Evolutionary conservation across 2,329 filamentous ascomycete genomes (phyloP), one percentile per base, ranked within the genome.

Genomic region (Fusarium fracticaudum): DNA sequence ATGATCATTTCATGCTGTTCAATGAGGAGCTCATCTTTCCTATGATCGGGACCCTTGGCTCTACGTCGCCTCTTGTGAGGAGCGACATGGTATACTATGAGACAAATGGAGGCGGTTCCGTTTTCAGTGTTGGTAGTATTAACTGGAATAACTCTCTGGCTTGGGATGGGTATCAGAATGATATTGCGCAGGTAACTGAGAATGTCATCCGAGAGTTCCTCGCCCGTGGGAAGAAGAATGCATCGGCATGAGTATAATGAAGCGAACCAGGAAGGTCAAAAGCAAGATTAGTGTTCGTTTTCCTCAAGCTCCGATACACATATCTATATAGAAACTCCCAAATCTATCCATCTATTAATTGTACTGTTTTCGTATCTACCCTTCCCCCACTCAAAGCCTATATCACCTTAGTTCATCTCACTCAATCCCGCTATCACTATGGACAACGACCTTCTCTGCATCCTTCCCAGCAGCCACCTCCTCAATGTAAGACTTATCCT

Each of bases 401-500:
- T 47, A 3, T 4, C n/a, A 3, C 8, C 6, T 22, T 0, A 2
- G 6, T 37, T 11, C 10, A 37, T 57, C 20, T 38, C 24, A 57
- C 60, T 62, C 50, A 29, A 20, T 15, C 12, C 31, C 33, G 4
- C 50, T 62, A 13, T 62, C 60, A 24, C 47, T 54, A 55, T 74
- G 77, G 18, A 69, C 75, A 29, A 69, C 64, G 6, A 37, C 65
- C 44, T 77, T 74, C n/a, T 70, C 67, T 17, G 60, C 60, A 38
- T 75, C 74, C 41, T 63, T 67, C 3, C 69, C 62, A 53, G 61
- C 73, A 72, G 50, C 78, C 72, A 15, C 69, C 51, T 51, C 77
- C 67, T 15, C 71, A 64, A 61, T 80, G 76, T 47, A 79, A 54
- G 31, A 66, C 26, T 80, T 79, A 53, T 83, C 82, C 51, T 81